phyloP scores from a whole-genome alignment of 1,284 basidiomycete genomes.

The Trichosporon ovoides region DNA sequence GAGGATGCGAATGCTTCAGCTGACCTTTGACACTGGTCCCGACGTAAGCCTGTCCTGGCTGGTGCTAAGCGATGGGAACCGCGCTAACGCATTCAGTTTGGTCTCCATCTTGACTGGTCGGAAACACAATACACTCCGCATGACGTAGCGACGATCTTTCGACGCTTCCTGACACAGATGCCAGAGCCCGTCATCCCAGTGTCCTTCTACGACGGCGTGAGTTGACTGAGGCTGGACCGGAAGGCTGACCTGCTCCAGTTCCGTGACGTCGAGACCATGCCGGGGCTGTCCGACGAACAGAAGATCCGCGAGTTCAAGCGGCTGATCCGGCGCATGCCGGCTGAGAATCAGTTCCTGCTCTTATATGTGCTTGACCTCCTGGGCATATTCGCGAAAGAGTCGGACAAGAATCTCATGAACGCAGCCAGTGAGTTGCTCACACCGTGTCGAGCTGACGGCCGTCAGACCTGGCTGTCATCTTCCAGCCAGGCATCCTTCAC shows the following conservation, averaged over 20 bases:
- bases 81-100: conserved; percentile 59
- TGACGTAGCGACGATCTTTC: conserved; percentile 92
- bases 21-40: conserved; percentile 80
- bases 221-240: conserved; percentile 39
- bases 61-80: not conserved
- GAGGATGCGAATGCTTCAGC: conserved; percentile 91
- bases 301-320: conserved; percentile 72
- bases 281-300: conserved; percentile 53
- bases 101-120: conserved; percentile 87
- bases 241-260: conserved; percentile 55
- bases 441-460: conserved; percentile 6
- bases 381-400: conserved; percentile 86
- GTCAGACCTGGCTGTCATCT: conserved; percentile 85
- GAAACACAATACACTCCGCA: conserved; percentile 79
- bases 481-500: conserved; percentile 84
- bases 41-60: conserved; percentile 56
- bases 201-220: conserved; percentile 72
- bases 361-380: conserved; percentile 94
- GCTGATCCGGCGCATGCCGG: conserved; percentile 77
- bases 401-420: conserved; percentile 91
- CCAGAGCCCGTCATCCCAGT: conserved; percentile 55
- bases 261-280: conserved; percentile 60
- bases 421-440: conserved; percentile 65
- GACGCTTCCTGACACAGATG: conserved; percentile 93
- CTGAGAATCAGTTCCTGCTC: conserved; percentile 85